These are phyloP conservation scores for Rubus idaeus DNA, from an alignment of 306 rosid genomes.

Conservation along the genomic window DNA sequence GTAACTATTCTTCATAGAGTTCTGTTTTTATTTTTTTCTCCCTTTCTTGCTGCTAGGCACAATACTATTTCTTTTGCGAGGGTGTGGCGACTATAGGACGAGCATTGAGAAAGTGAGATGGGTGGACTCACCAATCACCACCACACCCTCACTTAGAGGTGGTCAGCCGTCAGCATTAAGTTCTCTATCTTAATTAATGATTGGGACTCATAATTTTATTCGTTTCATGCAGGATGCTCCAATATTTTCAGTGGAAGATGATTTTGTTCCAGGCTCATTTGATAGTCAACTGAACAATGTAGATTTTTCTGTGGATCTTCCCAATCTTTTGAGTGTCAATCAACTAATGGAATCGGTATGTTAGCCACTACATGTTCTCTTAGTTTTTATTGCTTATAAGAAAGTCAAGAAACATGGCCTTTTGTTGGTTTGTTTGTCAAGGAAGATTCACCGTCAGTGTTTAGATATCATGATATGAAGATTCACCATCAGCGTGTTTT, in stretches of 20 bases:
- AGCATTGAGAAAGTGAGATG: too few species aligned
- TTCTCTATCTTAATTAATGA: constrained; percentile 1
- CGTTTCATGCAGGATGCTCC: constrained; percentile 48
- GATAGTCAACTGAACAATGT: constrained; percentile 48
- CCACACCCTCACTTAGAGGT: not conserved
- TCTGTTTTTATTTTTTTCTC: not conserved
- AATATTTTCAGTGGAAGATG: constrained; percentile 52
- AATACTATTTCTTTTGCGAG: not conserved
- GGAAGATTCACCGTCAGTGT: constrained; percentile 10
- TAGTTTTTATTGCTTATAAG: constrained; percentile 4
- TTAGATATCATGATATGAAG: not conserved
- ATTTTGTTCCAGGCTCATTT: constrained; percentile 48
- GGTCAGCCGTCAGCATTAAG: constrained; percentile 6
- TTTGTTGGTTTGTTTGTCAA: constrained; percentile 1
- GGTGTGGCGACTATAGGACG: not conserved
- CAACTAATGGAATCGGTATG: constrained; percentile 90
- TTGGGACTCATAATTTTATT: constrained; percentile 26
- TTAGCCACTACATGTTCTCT: constrained; percentile 30
- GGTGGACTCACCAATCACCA: too few species aligned
- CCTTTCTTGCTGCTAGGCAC: not conserved
- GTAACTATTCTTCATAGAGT: constrained; percentile 14
- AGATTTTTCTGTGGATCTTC: constrained; percentile 41
- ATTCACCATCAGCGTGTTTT: constrained; percentile 6
- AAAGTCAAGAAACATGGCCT: not conserved
- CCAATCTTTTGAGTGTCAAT: constrained; percentile 62